Base-by-base conservation (phyloP, 108 stramenopile genomes). In the Nannochloropsis oceanica region DNA sequence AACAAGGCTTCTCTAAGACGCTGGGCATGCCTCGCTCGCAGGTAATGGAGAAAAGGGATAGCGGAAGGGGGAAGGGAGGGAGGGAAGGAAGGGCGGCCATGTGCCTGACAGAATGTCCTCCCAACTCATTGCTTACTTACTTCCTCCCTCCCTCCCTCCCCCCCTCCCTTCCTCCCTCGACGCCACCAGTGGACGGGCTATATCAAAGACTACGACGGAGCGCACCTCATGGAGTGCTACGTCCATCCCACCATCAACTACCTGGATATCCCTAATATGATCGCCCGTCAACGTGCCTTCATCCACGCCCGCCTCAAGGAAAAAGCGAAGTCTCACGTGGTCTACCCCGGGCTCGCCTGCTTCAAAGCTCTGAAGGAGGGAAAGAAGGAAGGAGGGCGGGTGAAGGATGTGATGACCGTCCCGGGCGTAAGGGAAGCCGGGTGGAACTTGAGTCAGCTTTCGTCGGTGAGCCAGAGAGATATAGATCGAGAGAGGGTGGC, bases 141-240 rank as follows among this genome's bases (percentile, higher is more conserved):
- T 34, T 25, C 0, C 25, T 26, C n/a, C 43, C 42, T 12, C n/a
- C 84, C 27, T 25, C n/a, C 25, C 0, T 25, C 44, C 26, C 82
- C 22, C 18, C 0, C 13, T 25, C 11, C 25, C 44, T 8, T 44
- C 11, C 27, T 25, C 18, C 12, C 14, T 94, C 96, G 95, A 93
- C 94, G 43, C 95, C 93, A 80, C 92, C 91, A 94, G 12, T 96
- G 95, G 89, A 91, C 92, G 14, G 96, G 95, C 8, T 94, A 97
- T 80, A 97, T 99, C 88, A 99, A 99, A 89, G 97, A 99, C 85
- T 99, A 99, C 88, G 99, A 99, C 84, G 97, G 97, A 27, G 99
- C 96, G 18, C 98, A 96, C 8, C 93, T 97, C 84, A 99, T 99
- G 99, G 96, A 99, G 92, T 99, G 99, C 91, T 96, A 97, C 89